phyloP scores from a whole-genome alignment of 1,284 basidiomycete genomes.

The Gastroboletus turbinatus region DNA sequence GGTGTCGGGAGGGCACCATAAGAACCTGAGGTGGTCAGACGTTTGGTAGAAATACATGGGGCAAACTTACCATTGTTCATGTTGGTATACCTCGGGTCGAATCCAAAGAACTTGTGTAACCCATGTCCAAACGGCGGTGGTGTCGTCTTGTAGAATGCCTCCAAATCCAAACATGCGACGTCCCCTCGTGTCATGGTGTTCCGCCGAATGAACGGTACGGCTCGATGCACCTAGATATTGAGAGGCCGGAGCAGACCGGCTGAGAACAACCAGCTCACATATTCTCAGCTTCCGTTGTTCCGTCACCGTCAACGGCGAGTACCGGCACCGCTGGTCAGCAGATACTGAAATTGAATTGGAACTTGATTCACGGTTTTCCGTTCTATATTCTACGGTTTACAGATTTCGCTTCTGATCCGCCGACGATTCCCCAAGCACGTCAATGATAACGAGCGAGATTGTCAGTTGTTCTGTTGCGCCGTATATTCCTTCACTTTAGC shows the following conservation, averaged over 20 bases:
- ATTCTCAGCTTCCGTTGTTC: neutral
- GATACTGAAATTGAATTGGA: neutral
- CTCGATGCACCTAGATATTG: neutral
- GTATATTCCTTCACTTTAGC: constrained; percentile 18
- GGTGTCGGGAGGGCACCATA: constrained; percentile 64
- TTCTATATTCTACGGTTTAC: neutral
- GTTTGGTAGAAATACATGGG: neutral
- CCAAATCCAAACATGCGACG: neutral
- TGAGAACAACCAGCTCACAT: neutral
- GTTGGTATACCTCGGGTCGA: constrained; percentile 56
- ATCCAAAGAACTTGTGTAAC: constrained; percentile 50
- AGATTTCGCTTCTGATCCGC: neutral
- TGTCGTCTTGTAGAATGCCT: constrained; percentile 2
- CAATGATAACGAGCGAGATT: neutral
- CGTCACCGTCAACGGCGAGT: neutral
- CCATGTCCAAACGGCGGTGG: constrained; percentile 50
- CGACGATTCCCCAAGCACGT: neutral
- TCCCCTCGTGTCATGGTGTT: neutral
- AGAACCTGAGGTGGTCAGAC: constrained; percentile 44
- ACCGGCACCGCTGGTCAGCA: neutral
- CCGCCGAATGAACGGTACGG: neutral
- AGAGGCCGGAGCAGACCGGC: neutral
- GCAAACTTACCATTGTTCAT: constrained; percentile 53
- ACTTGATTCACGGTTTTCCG: neutral
- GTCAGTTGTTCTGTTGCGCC: constrained; percentile 5